These are phyloP conservation scores for Mortierella sp. DNA, from an alignment of 371 early-diverging fungal genomes.

Conservation along the genomic window DNA sequence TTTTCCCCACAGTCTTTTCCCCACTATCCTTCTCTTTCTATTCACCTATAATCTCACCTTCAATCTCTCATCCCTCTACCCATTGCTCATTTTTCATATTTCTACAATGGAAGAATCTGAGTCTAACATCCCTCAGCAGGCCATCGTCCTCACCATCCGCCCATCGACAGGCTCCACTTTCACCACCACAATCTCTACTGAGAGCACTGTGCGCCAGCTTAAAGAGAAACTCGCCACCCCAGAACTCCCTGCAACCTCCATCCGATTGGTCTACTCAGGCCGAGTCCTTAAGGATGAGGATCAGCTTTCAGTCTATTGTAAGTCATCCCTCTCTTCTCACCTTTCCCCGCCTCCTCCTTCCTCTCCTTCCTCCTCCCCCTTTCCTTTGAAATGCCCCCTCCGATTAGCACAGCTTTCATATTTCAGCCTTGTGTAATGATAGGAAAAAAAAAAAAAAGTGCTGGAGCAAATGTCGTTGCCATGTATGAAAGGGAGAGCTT, in stretches of 20 bases:
- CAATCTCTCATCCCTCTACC: not conserved
- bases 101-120: constrained; percentile 44
- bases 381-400: not conserved
- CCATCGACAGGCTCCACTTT: constrained; percentile 48
- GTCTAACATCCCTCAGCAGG: constrained; percentile 25
- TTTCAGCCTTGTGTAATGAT: constrained; percentile 22
- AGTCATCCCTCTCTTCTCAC: constrained; percentile 1
- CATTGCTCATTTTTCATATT: not conserved
- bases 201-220: constrained; percentile 66
- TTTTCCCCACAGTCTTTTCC: not conserved
- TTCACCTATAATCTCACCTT: not conserved
- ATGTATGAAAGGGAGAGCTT: too few species aligned
- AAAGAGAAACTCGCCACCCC: constrained; percentile 69
- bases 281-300: constrained; percentile 80
- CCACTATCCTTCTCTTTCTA: not conserved
- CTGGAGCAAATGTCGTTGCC: too few species aligned
- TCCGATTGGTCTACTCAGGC: constrained; percentile 82
- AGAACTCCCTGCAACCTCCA: constrained; percentile 62
- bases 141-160: constrained; percentile 56
- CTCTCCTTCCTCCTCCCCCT: not conserved
- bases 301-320: constrained; percentile 65
- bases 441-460: not conserved
- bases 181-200: constrained; percentile 48
- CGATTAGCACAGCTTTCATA: constrained; percentile 1
- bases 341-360: not conserved